Conservation (phyloP, 2,329 filamentous ascomycete species). For the Ophiostoma sp. region DNA sequence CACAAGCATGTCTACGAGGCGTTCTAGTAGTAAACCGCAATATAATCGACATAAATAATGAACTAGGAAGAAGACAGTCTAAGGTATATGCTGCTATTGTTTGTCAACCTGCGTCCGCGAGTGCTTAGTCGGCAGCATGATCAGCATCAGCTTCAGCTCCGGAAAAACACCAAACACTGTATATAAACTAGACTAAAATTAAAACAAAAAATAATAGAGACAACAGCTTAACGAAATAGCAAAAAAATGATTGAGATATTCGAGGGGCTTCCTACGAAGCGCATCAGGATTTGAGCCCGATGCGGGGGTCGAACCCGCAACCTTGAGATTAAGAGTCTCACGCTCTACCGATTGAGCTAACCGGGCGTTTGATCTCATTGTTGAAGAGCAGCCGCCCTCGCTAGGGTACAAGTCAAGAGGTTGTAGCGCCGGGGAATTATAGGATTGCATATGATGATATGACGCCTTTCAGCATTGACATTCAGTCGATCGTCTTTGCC, state of each 20-base stretch:
- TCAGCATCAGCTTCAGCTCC: no score
- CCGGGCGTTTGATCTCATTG: slow-evolving; percentile 37
- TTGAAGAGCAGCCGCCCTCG: not conserved
- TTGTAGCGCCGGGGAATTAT: no score
- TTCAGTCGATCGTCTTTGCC: no score
- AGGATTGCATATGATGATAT: no score
- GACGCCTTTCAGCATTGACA: no score
- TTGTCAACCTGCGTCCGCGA: no score
- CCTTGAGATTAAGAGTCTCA: slow-evolving; percentile 57
- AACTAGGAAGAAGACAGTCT: no score
- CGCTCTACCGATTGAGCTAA: slow-evolving; percentile 69
- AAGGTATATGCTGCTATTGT: no score
- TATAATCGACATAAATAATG: no score
- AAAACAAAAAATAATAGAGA: not conserved
- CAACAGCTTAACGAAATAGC: not conserved
- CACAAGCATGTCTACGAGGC: no score
- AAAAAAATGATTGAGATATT: not conserved
- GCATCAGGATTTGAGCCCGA: slow-evolving; percentile 41
- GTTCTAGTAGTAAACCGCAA: no score
- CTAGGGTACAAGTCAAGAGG: not conserved
- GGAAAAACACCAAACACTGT: not conserved
- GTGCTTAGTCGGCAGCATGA: no score
- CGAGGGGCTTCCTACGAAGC: slow-evolving; percentile 15
- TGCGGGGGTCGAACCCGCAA: slow-evolving; percentile 42
- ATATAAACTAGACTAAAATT: not conserved